Percentiles rank a stretch among this genome's conserved stretches.
Evolutionary conservation across 129 eudicot genomes (phyloP).

Genomic region (Pseudognaphalium luteoalbum): DNA sequence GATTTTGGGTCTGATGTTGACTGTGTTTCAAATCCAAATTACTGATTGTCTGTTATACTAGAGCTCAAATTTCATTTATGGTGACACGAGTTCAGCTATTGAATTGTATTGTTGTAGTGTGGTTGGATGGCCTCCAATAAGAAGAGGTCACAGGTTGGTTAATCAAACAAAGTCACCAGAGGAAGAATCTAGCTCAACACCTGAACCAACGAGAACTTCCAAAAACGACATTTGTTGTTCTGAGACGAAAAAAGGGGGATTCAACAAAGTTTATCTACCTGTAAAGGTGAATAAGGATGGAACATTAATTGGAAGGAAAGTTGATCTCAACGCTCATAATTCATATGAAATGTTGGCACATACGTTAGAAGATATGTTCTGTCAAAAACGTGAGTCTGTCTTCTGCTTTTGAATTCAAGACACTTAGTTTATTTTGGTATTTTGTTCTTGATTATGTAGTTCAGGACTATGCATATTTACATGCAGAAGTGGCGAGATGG

Average conservation of each 20-base stretch:
- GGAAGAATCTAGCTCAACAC: slow-evolving; percentile 46
- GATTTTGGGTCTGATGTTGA: too few species aligned
- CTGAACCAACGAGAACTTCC: slow-evolving; percentile 37
- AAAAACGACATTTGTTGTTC: not conserved
- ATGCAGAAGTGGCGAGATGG: not conserved
- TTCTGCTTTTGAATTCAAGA: not conserved
- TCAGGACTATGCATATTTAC: not conserved
- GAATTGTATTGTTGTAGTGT: slow-evolving; percentile 33
- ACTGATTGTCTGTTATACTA: not conserved
- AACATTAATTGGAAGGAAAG: slow-evolving; percentile 70
- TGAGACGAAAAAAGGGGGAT: slow-evolving; percentile 17
- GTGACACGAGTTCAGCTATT: not conserved
- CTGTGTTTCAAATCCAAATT: too few species aligned
- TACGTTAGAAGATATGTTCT: slow-evolving; percentile 67
- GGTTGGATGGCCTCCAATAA: slow-evolving; percentile 91
- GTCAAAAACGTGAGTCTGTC: slow-evolving; percentile 39
- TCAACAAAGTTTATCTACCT: slow-evolving; percentile 41
- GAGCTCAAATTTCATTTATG: not conserved
- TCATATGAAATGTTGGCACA: slow-evolving; percentile 60
- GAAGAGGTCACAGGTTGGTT: slow-evolving; percentile 64
- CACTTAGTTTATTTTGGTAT: not conserved
- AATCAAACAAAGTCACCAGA: slow-evolving; percentile 58
- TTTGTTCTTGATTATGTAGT: not conserved
- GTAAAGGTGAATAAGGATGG: slow-evolving; percentile 92
- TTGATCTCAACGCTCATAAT: slow-evolving; percentile 65